Conservation (phyloP, 768 basidiomycete genomes). For the Infundibulicybe gibba region DNA sequence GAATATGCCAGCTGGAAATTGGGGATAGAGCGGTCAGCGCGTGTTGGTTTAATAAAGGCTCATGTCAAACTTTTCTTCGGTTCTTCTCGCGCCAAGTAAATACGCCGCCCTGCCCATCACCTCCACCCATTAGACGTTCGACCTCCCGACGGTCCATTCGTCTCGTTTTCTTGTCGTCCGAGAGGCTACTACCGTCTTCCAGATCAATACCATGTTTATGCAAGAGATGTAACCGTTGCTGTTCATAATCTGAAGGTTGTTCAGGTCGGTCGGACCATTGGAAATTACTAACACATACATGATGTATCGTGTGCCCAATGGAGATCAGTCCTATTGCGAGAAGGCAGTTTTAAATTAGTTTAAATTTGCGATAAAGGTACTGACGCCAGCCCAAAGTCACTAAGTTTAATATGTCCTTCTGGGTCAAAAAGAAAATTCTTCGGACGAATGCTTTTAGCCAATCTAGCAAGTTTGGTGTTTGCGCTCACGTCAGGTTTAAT, state of each 20-base stretch:
- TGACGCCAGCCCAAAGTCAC: slow-evolving; percentile 94
- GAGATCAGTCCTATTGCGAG: slow-evolving; percentile 65
- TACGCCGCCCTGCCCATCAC: slow-evolving; percentile 75
- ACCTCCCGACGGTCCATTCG: slow-evolving; percentile 80
- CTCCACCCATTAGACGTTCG: slow-evolving; percentile 81
- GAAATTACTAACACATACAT: slow-evolving; percentile 41
- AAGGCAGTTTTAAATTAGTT: background rate
- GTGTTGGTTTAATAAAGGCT: slow-evolving; percentile 19
- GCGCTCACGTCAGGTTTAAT: slow-evolving; percentile 88
- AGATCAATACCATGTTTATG: slow-evolving; percentile 95
- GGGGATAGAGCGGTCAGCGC: slow-evolving; percentile 16
- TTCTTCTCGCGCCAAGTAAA: slow-evolving; percentile 97
- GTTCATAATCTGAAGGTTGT: slow-evolving; percentile 75
- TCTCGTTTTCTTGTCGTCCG: slow-evolving; percentile 70
- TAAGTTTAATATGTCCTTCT: slow-evolving; percentile 89
- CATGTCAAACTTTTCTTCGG: slow-evolving; percentile 69
- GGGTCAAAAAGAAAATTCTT: slow-evolving; percentile 96
- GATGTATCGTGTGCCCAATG: slow-evolving; percentile 98
- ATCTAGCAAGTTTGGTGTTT: slow-evolving; percentile 12
- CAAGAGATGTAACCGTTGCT: slow-evolving; percentile 83
- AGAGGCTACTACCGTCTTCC: slow-evolving; percentile 65
- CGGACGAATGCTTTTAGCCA: slow-evolving; percentile 11
- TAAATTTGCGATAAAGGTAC: slow-evolving; percentile 31
- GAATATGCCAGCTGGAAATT: slow-evolving; percentile 74
- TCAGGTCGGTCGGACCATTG: slow-evolving; percentile 2